A percentile compares a stretch with the other conserved stretches of the same genome.
Conservation (phyloP, 441 rosid genomes). For the Erodium trifolium region DNA sequence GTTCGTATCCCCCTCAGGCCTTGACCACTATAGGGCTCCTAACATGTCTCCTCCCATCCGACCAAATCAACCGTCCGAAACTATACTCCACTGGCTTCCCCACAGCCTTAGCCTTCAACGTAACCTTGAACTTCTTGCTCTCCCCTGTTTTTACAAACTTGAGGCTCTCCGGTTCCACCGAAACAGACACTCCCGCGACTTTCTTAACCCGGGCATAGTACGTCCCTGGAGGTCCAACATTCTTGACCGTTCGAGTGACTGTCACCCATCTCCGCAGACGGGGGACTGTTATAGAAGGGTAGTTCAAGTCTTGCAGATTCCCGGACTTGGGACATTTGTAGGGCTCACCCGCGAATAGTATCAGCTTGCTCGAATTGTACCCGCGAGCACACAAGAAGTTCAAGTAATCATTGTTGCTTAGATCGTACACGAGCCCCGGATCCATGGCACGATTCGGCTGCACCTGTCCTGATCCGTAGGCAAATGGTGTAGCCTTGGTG, state of each 20-base stretch:
- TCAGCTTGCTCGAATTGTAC: conserved; percentile 25
- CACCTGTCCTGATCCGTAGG: conserved; percentile 59
- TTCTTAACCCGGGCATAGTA: conserved; percentile 25
- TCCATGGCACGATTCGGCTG: conserved; percentile 25
- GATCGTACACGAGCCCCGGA: conserved; percentile 45
- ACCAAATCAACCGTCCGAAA: conserved; percentile 48
- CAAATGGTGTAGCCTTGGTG: conserved; percentile 39
- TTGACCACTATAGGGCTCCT: conserved; percentile 42
- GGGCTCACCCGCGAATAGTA: conserved; percentile 21
- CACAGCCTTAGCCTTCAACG: conserved; percentile 13
- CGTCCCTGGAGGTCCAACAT: conserved; percentile 44
- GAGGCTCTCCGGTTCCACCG: conserved; percentile 31
- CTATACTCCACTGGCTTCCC: conserved; percentile 18
- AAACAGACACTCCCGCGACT: conserved; percentile 29
- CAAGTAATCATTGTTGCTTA: conserved; percentile 30
- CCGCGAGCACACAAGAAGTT: conserved; percentile 49
- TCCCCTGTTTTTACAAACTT: conserved; percentile 30
- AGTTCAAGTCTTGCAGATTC: conserved; percentile 41
- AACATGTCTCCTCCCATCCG: conserved; percentile 39
- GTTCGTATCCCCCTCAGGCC: too few species aligned
- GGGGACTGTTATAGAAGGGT: conserved; percentile 58
- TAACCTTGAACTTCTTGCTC: conserved; percentile 39
- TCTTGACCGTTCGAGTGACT: conserved; percentile 37
- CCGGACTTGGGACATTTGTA: conserved; percentile 32
- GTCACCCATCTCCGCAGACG: conserved; percentile 13